Evolutionary conservation across 805 yeast species (phyloP).

Genomic region (Teunomyces lycoperdinae): DNA sequence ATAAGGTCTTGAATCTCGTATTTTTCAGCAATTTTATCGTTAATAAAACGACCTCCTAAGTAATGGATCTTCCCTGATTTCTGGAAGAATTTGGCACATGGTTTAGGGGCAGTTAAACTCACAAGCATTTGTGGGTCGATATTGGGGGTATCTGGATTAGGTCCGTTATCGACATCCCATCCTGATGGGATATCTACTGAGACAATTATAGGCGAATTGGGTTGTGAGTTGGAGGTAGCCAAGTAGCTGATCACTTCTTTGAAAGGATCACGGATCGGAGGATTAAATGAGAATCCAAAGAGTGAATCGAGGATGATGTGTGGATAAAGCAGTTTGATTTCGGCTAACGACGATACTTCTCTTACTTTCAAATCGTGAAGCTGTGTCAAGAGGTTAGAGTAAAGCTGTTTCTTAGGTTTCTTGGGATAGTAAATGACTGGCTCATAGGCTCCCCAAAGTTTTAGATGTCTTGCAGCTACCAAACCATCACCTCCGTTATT

Average conservation of each 20-base stretch:
- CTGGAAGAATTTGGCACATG: conserved; percentile 58
- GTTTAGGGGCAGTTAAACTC: conserved; percentile 92
- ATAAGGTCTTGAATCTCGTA: conserved; percentile 61
- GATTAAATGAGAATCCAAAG: conserved; percentile 91
- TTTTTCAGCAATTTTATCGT: conserved; percentile 60
- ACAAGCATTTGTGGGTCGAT: conserved; percentile 68
- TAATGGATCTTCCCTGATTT: conserved; percentile 50
- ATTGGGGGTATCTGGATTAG: conserved; percentile 34
- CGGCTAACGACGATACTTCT: conserved; percentile 43
- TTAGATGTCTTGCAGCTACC: conserved; percentile 90
- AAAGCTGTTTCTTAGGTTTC: conserved; percentile 52
- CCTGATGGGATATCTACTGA: conserved; percentile 94
- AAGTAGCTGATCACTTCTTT: conserved; percentile 36
- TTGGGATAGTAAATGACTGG: conserved; percentile 84
- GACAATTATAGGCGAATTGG: conserved; percentile 58
- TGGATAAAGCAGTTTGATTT: conserved; percentile 18
- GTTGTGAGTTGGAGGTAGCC: conserved; percentile 25
- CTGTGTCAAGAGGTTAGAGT: conserved; percentile 61
- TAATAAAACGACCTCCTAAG: conserved; percentile 88
- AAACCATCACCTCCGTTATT: conserved; percentile 97
- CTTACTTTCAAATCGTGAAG: conserved; percentile 61
- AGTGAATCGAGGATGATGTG: conserved; percentile 64
- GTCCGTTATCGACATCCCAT: conserved; percentile 95
- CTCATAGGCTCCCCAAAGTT: conserved; percentile 65
- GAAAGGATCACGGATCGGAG: conserved; percentile 83